Base-by-base conservation (phyloP, 2,329 filamentous ascomycete species). In the Colletotrichum tropicicola region DNA sequence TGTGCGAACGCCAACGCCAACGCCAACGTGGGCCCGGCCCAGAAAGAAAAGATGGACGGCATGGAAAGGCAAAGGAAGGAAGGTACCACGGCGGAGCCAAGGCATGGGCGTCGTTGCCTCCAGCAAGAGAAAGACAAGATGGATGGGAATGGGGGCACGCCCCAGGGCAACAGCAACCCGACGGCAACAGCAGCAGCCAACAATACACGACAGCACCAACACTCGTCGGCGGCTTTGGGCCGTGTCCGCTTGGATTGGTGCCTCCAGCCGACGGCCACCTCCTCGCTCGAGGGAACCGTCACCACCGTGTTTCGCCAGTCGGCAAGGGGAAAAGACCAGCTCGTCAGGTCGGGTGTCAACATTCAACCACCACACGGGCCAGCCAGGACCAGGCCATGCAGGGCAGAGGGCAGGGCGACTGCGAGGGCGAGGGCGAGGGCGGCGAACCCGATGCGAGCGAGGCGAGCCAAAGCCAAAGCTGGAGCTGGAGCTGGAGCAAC, bases 1-100 rank as follows among this genome's bases (percentile, higher is more conserved):
- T n/a, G 52, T 51, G 53, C 43, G 37, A 37, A n/a, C n/a, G n/a
- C n/a, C n/a, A n/a, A n/a, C n/a, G n/a, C 47, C 59, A 64, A 59
- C 43, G 48, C 57, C 43, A 65, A 65, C 61, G 57, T 65, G 61
- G 61, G 57, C 43, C 48, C 52, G 32, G 28, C 56, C 43, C 32
- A 48, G 62, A 55, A 66, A 63, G 59, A 54, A 59, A 66, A 59
- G 47, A 66, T 57, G 53, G 62, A 56, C 43, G 49, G 35, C 44
- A 58, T 43, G 59, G 43, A 32, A 44, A 62, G 28, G 58, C 25
- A 41, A n/a, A n/a, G n/a, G n/a, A n/a, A n/a, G n/a, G 30, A 37
- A 59, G 27, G 56, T 30, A 51, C 44, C 41, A 57, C 43, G n/a
- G 19, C n/a, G 32, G 44, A 37, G 30, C 17, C 45, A 49, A 41